Percentiles rank a stretch among this genome's conserved stretches.
phyloP scores from a whole-genome alignment of 148 eudicot species.

The Vaccinium vitisidaea region DNA sequence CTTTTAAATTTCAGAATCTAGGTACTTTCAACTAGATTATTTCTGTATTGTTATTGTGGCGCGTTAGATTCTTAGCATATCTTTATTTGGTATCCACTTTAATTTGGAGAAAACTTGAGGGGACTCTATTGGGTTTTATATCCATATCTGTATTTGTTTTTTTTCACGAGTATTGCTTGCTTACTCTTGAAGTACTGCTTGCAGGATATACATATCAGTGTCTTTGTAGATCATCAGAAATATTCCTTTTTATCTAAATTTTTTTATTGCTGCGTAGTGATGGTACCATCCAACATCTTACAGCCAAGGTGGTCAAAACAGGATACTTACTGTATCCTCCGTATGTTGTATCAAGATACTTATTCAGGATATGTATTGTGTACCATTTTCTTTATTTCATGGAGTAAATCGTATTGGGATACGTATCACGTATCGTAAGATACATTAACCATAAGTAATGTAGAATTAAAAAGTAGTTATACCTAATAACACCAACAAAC shows the following conservation, averaged over 20 bases:
- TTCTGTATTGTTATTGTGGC: not conserved
- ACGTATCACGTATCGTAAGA: too few relatives aligned
- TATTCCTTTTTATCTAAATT: not conserved
- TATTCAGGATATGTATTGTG: not conserved
- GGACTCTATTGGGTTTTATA: not conserved
- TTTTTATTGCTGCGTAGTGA: not conserved
- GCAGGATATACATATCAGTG: not conserved
- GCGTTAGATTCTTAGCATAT: not conserved
- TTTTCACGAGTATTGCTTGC: not conserved
- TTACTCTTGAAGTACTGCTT: not conserved
- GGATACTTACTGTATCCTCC: not conserved
- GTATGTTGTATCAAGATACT: not conserved
- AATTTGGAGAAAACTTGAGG: not conserved
- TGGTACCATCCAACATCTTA: not conserved
- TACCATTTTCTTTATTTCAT: too few relatives aligned
- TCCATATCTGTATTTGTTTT: slow-evolving; percentile 1
- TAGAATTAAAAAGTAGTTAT: too few relatives aligned
- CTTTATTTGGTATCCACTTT: not conserved
- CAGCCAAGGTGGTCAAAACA: not conserved
- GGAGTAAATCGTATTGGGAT: too few relatives aligned
- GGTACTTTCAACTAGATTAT: not conserved
- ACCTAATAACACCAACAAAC: too few relatives aligned
- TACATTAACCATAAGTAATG: too few relatives aligned
- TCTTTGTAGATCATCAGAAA: not conserved
- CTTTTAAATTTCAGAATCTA: not conserved